A percentile compares a stretch with the other conserved stretches of the same genome.
Conservation (phyloP, 106 monocot genomes). For the Amphibolis antarctica region DNA sequence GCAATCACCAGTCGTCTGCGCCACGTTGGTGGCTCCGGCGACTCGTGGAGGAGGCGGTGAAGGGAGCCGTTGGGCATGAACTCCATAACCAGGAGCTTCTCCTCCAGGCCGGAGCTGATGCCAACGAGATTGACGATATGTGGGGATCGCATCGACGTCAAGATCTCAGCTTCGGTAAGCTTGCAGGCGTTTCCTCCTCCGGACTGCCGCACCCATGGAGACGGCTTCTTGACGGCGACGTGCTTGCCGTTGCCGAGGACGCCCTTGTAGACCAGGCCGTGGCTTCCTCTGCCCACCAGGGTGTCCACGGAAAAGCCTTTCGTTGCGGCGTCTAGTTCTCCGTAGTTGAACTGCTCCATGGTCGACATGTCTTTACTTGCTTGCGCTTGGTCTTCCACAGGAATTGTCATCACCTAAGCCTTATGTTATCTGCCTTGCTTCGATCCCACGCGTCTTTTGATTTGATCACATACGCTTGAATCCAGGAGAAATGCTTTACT, state of each 20-base stretch:
- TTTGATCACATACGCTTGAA: too few relatives aligned
- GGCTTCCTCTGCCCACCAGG: conserved; percentile 86
- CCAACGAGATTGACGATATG: conserved; percentile 58
- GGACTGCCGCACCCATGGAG: conserved; percentile 1
- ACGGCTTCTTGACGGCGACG: conserved; percentile 45
- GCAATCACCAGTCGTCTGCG: conserved; percentile 27
- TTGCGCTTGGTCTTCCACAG: too few relatives aligned
- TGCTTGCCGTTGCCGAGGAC: conserved; percentile 21
- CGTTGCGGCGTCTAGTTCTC: conserved; percentile 45
- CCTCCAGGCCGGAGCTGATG: not conserved
- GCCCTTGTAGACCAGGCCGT: conserved; percentile 69
- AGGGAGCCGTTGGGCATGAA: conserved; percentile 80
- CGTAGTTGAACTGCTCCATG: conserved; percentile 53
- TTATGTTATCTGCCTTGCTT: too few relatives aligned
- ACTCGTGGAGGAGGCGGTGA: conserved; percentile 50
- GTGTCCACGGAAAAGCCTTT: conserved; percentile 39
- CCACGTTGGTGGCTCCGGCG: conserved; percentile 28
- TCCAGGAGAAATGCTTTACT: too few relatives aligned
- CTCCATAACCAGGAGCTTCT: conserved; percentile 51
- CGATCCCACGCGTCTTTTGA: too few relatives aligned
- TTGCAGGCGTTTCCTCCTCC: conserved; percentile 16
- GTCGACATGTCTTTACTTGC: too few relatives aligned
- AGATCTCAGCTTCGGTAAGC: conserved; percentile 57
- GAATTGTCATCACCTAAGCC: too few relatives aligned
- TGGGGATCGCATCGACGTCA: conserved; percentile 22